Evolutionary conservation across 1,139 yeast genomes (phyloP).

Genomic region (Tardiomyces blankii): DNA sequence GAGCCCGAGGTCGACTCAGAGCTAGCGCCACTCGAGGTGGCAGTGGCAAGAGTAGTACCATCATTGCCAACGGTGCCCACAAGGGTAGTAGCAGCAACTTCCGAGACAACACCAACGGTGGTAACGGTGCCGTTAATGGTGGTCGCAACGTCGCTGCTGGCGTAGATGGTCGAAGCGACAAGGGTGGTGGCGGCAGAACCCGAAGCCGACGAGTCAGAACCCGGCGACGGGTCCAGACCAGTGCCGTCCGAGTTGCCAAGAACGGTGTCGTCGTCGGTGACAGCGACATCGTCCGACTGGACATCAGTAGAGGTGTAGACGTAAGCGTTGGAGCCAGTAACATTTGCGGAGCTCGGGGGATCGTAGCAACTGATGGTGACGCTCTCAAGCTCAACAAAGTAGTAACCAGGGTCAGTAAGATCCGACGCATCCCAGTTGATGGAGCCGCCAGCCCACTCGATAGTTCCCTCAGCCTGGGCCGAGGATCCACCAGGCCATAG

Average conservation of each 20-base stretch:
- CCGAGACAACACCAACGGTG: too few species aligned
- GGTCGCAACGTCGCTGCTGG: not conserved
- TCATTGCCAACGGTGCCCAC: too few species aligned
- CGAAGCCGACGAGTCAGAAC: not conserved
- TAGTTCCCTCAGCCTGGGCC: slow-evolving; percentile 58
- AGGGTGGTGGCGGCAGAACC: not conserved
- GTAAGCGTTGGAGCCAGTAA: slow-evolving; percentile 45
- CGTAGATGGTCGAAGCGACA: not conserved
- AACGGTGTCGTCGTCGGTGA: slow-evolving; percentile 51
- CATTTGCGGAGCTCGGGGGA: slow-evolving; percentile 42
- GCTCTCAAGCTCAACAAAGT: slow-evolving; percentile 52
- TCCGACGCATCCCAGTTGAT: slow-evolving; percentile 77
- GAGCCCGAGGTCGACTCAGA: too few species aligned
- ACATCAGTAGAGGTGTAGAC: slow-evolving; percentile 38
- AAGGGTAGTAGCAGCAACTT: too few species aligned
- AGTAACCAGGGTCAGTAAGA: slow-evolving; percentile 64
- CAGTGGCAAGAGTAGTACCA: too few species aligned
- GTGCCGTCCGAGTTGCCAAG: slow-evolving; percentile 50
- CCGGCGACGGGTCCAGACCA: slow-evolving; percentile 44
- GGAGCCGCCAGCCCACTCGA: slow-evolving; percentile 89
- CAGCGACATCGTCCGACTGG: slow-evolving; percentile 37
- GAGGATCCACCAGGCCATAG: slow-evolving; percentile 89
- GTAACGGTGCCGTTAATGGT: not conserved
- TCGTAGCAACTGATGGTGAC: slow-evolving; percentile 58
- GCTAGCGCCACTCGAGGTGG: too few species aligned